Evolutionary conservation across 1,284 basidiomycete species (phyloP).

Genomic region (Sphaerobolus stellatus): DNA sequence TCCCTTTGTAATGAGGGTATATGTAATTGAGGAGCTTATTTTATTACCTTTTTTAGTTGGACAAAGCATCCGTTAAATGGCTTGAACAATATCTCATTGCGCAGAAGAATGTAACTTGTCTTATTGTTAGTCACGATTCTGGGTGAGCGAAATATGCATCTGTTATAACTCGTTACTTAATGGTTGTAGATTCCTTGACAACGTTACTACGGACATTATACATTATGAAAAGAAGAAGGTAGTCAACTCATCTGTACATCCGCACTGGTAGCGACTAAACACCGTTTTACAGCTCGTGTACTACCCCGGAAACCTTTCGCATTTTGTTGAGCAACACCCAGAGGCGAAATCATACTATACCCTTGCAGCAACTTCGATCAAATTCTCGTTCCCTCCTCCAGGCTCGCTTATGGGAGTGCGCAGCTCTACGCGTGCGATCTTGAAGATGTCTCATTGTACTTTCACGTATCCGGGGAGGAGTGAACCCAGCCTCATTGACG

Average conservation of each 20-base stretch:
- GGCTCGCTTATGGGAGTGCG: slow-evolving; percentile 97
- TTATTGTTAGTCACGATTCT: slow-evolving; percentile 98
- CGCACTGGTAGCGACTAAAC: neutral
- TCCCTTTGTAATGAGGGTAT: slow-evolving; percentile 21
- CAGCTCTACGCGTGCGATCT: slow-evolving; percentile 93
- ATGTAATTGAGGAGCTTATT: neutral
- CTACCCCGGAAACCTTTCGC: slow-evolving; percentile 92
- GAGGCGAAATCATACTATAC: slow-evolving; percentile 98
- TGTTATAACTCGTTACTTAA: neutral
- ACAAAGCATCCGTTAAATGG: slow-evolving; percentile 91
- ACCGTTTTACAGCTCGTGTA: slow-evolving; percentile 71
- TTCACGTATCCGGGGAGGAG: slow-evolving; percentile 92
- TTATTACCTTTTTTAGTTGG: slow-evolving; percentile 57
- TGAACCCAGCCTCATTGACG: slow-evolving; percentile 83
- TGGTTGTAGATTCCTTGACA: slow-evolving; percentile 81
- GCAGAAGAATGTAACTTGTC: slow-evolving; percentile 83
- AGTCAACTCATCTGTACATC: slow-evolving; percentile 12
- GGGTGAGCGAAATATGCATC: slow-evolving; percentile 51
- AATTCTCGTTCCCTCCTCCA: slow-evolving; percentile 95
- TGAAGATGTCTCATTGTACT: slow-evolving; percentile 91
- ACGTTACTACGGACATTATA: slow-evolving; percentile 96
- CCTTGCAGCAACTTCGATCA: slow-evolving; percentile 90
- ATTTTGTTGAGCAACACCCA: slow-evolving; percentile 90
- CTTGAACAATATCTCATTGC: slow-evolving; percentile 86
- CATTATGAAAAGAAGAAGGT: slow-evolving; percentile 97